Base-by-base conservation (phyloP, 2,329 filamentous ascomycete species). In the Monilinia laxa region DNA sequence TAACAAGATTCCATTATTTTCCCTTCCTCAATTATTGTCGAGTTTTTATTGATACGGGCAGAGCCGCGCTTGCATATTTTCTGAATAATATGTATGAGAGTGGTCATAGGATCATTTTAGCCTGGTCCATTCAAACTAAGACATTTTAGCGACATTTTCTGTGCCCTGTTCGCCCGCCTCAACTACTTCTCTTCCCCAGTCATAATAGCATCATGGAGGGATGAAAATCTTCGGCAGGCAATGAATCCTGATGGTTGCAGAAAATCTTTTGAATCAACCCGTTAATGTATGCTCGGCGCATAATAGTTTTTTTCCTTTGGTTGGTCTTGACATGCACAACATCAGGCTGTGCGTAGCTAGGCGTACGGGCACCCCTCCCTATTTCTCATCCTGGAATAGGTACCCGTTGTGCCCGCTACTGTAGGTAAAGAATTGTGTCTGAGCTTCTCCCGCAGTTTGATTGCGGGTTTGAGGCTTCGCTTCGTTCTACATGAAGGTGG, bases 41-140 rank as follows among this genome's bases (percentile, higher is more conserved):
- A 35, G 31, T 35, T 35, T 35, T 35, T 35, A 57, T 64, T 64
- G 47, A 67, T 57, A 67, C 65, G 60, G 65, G 65, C 65, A 67
- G 65, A 67, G 65, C 65, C 65, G 65, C 65, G 59, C 65, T 57
- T 67, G 65, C 65, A 67, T 67, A 65, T 59, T 42, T 42, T 20
- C 25, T 59, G 7, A 35, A 35, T n/a, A 11, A 40, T 18, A 28
- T 51, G 57, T 60, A 51, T 45, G 57, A 60, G 57, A 49, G 45
- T 35, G 65, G 53, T 62, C 65, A 67, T 64, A 64, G 51, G 65
- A 67, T 64, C 64, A 63, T 47, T 35, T 55, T 38, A 66, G 16
- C 20, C 49, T 16, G 28, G 51, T 45, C 28, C 31, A 62, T 38
- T 62, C 56, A 65, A 65, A 42, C 42, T 51, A 53, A 65, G 55